phyloP scores from a whole-genome alignment of 2,329 filamentous ascomycete species.

The Alternaria brassicicola region DNA sequence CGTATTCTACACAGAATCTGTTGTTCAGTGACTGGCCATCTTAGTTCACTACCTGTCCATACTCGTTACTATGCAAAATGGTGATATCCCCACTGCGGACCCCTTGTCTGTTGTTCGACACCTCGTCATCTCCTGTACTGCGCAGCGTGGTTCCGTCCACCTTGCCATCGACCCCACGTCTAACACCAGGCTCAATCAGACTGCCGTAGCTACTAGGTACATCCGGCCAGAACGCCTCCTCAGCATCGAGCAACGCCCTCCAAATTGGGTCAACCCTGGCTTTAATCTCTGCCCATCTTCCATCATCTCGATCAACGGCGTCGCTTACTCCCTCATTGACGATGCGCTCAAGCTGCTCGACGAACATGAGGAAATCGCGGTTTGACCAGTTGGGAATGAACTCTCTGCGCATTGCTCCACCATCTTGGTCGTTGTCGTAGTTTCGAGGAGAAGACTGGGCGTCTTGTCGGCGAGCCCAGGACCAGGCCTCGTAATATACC shows the following conservation, averaged over 20 bases:
- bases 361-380: constrained; percentile 65
- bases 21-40: not conserved
- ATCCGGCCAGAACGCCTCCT: constrained; percentile 44
- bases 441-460: constrained; percentile 24
- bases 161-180: constrained; percentile 4
- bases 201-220: constrained; percentile 10
- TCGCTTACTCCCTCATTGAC: constrained; percentile 56
- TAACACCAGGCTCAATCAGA: constrained; percentile 13
- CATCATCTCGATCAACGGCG: constrained; percentile 27
- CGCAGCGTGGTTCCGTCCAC: constrained; percentile 13
- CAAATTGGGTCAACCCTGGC: constrained; percentile 32
- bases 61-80: constrained; percentile 1
- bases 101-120: constrained; percentile 2
- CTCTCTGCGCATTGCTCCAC: constrained; percentile 66
- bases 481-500: constrained; percentile 45
- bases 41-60: not conserved
- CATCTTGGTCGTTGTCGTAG: constrained; percentile 62
- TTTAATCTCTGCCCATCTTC: constrained; percentile 28
- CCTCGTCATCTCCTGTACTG: constrained; percentile 2
- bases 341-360: constrained; percentile 60
- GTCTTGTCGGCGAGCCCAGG: constrained; percentile 38
- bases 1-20: not conserved
- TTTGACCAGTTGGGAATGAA: constrained; percentile 75
- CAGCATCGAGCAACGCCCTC: constrained; percentile 38
- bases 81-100: constrained; percentile 3